Evolutionary conservation across 2,329 filamentous ascomycete genomes (phyloP), one percentile per base, ranked within the genome.

Genomic region (Cladosporium sp.): DNA sequence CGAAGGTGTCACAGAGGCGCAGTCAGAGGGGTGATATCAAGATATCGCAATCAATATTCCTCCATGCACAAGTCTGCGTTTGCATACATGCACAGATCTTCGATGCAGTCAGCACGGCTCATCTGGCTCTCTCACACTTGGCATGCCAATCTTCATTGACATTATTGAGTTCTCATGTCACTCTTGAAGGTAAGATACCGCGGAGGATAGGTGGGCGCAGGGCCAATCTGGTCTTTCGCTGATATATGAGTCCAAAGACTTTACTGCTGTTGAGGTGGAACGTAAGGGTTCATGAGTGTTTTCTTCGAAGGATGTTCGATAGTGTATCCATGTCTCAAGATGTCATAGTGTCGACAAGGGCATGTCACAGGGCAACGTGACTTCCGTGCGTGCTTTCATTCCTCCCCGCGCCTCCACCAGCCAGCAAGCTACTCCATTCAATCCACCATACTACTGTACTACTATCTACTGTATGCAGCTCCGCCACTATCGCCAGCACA

Each of bases 361-460:
- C n/a, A 46, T 46, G 39, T 46, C 39, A 46, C 39, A 21, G 39
- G n/a, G 16, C 39, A 46, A 21, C 39, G 3, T 28, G 26, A 21
- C 51, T 56, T 18, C 23, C 49, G 23, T 30, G 36, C 56, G 11
- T 48, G 36, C 58, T 23, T 58, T 25, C 43, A n/a, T 60, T 49
- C n/a, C 26, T 30, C 58, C 26, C 34, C 56, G 36, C 58, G 58
- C 51, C 51, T 54, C 51, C 51, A 54, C 51, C 25, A 32, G 26
- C 25, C 30, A 13, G 51, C 26, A 32, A 32, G 26, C 26, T 54
- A 32, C 51, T 28, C 51, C 51, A 54, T 54, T 46, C 39, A n/a
- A 36, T n/a, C 54, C 39, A 26, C 34, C 21, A 43, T 43, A 46
- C 39, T 43, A 39, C 36, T n/a, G 36, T 43, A 46, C 39, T 21